Percentiles rank a stretch among this genome's conserved stretches.
phyloP scores from a whole-genome alignment of 306 rosid species.

The Rubus parviflorus region DNA sequence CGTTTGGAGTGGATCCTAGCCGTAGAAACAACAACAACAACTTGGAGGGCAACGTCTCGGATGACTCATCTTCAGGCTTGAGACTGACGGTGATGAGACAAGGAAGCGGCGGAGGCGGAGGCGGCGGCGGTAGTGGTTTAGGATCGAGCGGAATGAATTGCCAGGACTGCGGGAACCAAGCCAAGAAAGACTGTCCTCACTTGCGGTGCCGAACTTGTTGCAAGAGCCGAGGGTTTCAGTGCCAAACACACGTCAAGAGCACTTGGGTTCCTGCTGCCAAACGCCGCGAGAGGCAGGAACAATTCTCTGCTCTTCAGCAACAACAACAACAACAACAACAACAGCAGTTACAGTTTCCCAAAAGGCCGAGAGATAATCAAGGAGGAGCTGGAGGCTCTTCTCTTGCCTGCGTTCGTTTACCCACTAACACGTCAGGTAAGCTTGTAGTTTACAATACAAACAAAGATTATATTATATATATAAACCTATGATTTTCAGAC shows the following conservation, averaged over 20 bases:
- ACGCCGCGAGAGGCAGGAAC: conserved; percentile 87
- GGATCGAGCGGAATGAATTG: conserved; percentile 63
- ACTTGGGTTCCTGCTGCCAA: conserved; percentile 98
- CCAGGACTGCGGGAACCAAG: conserved; percentile 96
- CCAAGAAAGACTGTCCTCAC: conserved; percentile 86
- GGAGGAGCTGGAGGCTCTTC: conserved; percentile 26
- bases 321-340: conserved; percentile 42
- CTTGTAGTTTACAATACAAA: conserved; percentile 26
- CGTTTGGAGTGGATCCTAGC: conserved; percentile 74
- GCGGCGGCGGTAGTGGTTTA: conserved; percentile 22
- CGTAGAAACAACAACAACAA: conserved; percentile 21
- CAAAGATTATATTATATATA: neutral
- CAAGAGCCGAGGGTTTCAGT: conserved; percentile 92
- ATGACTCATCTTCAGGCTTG: conserved; percentile 50
- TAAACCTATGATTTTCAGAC: neutral
- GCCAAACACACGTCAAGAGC: conserved; percentile 92
- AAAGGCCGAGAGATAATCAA: conserved; percentile 56
- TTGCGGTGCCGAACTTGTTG: conserved; percentile 92
- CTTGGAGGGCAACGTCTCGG: conserved; percentile 40
- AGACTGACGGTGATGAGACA: conserved; percentile 68
- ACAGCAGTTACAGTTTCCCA: conserved; percentile 38
- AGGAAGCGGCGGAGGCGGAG: conserved; percentile 34
- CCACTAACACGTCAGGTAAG: conserved; percentile 77
- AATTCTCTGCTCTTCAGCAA: conserved; percentile 51
- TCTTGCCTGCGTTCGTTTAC: conserved; percentile 59